These are phyloP conservation scores for Lophiostoma macrostomum DNA, from an alignment of 495 filamentous ascomycete species.

Conservation along the genomic window DNA sequence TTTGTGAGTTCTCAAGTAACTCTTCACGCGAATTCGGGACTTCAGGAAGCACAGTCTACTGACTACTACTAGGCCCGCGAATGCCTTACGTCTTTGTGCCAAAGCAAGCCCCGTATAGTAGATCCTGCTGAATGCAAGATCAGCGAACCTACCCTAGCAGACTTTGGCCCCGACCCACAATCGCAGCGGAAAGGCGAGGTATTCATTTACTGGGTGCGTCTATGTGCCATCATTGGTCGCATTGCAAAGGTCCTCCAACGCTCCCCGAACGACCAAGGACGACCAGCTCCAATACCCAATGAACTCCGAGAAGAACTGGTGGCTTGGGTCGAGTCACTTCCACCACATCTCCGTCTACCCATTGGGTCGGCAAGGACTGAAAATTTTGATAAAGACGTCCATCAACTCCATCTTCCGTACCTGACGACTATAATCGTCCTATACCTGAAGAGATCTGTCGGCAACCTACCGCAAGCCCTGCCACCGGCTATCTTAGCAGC, in stretches of 20 bases:
- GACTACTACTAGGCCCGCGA: not conserved
- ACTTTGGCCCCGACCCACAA: not conserved
- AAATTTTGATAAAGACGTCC: not conserved
- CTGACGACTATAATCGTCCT: conserved; percentile 1
- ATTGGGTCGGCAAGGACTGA: conserved; percentile 4
- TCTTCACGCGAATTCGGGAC: too few relatives aligned
- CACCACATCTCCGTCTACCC: not conserved
- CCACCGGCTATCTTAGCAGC: conserved; percentile 1
- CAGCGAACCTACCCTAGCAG: not conserved
- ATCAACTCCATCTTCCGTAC: conserved; percentile 3
- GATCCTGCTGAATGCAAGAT: conserved; percentile 5
- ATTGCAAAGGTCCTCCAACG: not conserved
- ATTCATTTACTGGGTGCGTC: conserved; percentile 5
- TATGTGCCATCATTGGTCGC: conserved; percentile 2
- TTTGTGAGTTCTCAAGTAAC: not conserved
- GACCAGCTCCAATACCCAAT: not conserved
- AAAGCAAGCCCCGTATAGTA: conserved; percentile 1
- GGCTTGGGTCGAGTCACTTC: conserved; percentile 1
- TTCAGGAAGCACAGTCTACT: too few relatives aligned
- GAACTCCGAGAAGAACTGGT: conserved; percentile 1
- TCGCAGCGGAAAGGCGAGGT: conserved; percentile 2
- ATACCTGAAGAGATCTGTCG: not conserved
- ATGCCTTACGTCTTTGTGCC: conserved; percentile 1
- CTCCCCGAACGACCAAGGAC: not conserved
- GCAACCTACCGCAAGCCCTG: not conserved